A percentile compares a stretch with the other conserved stretches of the same genome.
phyloP scores from a whole-genome alignment of 2,329 filamentous ascomycete genomes.

The Ceratocystis cacaofunesta region DNA sequence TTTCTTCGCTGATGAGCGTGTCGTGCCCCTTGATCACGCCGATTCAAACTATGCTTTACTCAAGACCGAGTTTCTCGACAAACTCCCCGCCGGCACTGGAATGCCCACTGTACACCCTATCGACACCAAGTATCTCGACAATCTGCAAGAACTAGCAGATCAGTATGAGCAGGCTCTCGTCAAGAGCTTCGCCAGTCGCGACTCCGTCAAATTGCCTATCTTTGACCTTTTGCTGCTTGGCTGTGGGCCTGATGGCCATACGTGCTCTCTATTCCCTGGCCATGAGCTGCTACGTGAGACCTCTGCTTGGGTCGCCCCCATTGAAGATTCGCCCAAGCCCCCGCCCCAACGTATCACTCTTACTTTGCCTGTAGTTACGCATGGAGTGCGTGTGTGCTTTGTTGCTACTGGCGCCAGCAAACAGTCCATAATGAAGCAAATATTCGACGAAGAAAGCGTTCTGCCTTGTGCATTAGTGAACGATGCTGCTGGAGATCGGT shows the following conservation, averaged over 20 bases:
- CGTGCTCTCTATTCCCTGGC: constrained; percentile 87
- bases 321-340: constrained; percentile 89
- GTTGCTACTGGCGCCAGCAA: constrained; percentile 81
- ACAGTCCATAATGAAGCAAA: constrained; percentile 81
- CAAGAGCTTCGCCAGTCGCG: constrained; percentile 71
- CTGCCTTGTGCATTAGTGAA: constrained; percentile 85
- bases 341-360: constrained; percentile 82
- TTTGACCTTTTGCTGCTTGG: constrained; percentile 91
- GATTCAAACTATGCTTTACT: constrained; percentile 91
- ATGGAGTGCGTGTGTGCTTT: constrained; percentile 76
- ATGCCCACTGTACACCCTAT: constrained; percentile 66
- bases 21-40: constrained; percentile 75
- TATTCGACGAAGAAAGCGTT: constrained; percentile 70
- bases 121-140: constrained; percentile 47
- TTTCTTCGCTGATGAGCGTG: constrained; percentile 96
- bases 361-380: constrained; percentile 77
- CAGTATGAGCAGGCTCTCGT: constrained; percentile 84
- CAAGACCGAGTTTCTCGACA: constrained; percentile 75
- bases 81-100: constrained; percentile 55
- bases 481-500: constrained; percentile 64
- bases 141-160: constrained; percentile 84
- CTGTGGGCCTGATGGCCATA: constrained; percentile 91
- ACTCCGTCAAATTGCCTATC: constrained; percentile 85
- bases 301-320: constrained; percentile 81
- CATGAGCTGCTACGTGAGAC: constrained; percentile 75